phyloP scores from a whole-genome alignment of 495 filamentous ascomycete species.

The Aspergillus heteromorphus region DNA sequence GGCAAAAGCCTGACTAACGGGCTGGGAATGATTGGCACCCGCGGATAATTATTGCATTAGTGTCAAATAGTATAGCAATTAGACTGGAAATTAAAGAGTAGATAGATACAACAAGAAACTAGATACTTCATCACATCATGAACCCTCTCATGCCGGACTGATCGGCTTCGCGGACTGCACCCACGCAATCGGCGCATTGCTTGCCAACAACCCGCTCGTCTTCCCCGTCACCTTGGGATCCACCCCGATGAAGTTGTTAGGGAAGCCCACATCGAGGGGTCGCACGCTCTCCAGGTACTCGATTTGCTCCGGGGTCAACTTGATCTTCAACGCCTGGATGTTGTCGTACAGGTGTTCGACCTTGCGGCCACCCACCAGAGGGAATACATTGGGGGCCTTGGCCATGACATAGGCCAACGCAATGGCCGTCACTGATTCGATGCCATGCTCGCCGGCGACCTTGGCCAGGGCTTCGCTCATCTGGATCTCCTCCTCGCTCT shows the following conservation, averaged over 20 bases:
- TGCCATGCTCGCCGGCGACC: conserved; percentile 47
- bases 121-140: too few relatives aligned
- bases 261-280: conserved; percentile 49
- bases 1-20: conserved; percentile 4
- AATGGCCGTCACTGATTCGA: conserved; percentile 47
- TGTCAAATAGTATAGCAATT: too few relatives aligned
- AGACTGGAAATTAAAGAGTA: too few relatives aligned
- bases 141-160: neutral
- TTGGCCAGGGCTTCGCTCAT: conserved; percentile 44
- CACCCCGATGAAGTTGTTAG: conserved; percentile 41
- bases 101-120: neutral
- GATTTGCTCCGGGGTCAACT: conserved; percentile 51
- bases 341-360: conserved; percentile 59
- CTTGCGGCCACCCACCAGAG: conserved; percentile 65
- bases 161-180: conserved; percentile 6
- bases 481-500: conserved; percentile 36
- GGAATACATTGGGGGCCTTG: conserved; percentile 72
- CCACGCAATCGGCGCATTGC: neutral
- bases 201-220: neutral
- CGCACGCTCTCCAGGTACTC: conserved; percentile 47
- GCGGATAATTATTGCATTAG: neutral
- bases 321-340: conserved; percentile 51
- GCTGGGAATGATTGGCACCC: conserved; percentile 1
- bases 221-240: conserved; percentile 28
- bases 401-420: conserved; percentile 70